Conservation (phyloP, 164 flowering plant genomes). For the Vitis rotundifolia region DNA sequence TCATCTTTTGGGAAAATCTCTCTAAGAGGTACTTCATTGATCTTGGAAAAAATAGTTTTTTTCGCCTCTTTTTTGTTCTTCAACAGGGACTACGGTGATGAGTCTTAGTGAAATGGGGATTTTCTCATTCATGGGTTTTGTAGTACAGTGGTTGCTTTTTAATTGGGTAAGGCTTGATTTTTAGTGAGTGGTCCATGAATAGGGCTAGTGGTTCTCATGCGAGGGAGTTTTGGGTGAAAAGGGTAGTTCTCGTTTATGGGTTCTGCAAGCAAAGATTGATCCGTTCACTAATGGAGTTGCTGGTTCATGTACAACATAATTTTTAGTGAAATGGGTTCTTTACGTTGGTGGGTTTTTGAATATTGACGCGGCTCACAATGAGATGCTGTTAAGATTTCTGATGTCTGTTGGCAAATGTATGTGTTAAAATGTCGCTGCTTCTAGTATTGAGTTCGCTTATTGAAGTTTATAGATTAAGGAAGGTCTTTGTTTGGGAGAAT, state of each 20-base stretch:
- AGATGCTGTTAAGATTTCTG: not conserved
- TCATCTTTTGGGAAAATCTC: too few relatives aligned
- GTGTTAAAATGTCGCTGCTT: not conserved
- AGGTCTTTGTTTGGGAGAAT: not conserved
- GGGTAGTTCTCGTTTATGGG: too few relatives aligned
- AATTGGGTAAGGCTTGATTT: slow-evolving; percentile 12
- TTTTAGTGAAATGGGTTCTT: not conserved
- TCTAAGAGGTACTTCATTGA: too few relatives aligned
- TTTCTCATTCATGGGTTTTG: slow-evolving; percentile 16
- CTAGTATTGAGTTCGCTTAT: not conserved
- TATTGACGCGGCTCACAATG: not conserved
- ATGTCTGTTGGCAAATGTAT: not conserved
- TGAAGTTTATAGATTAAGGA: not conserved
- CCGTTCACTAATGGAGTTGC: too few relatives aligned
- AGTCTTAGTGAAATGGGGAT: slow-evolving; percentile 7
- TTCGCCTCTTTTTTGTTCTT: too few relatives aligned
- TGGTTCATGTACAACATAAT: too few relatives aligned
- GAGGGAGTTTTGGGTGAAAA: not conserved
- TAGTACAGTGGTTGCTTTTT: slow-evolving; percentile 3
- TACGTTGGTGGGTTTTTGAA: not conserved
- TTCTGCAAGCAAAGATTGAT: too few relatives aligned
- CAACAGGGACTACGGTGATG: fast-evolving
- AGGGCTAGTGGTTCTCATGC: not conserved
- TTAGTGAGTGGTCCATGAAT: not conserved
- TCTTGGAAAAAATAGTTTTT: too few relatives aligned